Base-by-base conservation (phyloP, 805 yeast genomes). In the Yarrowia sp. region DNA sequence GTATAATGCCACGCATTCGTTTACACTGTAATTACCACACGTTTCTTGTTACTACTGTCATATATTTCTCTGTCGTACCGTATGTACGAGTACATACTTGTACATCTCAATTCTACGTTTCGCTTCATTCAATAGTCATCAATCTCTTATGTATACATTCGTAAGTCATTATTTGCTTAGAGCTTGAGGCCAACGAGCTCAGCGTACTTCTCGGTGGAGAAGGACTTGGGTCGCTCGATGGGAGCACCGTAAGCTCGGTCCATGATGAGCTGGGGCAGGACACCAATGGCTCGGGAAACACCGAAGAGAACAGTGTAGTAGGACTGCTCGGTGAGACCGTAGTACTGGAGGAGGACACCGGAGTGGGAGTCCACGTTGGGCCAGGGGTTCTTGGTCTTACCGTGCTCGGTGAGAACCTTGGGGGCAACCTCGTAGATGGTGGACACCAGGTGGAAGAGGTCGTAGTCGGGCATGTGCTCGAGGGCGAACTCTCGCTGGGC, bases 251-350 rank as follows among this genome's bases (percentile, higher is more conserved):
- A 79, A 72, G 87, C 85, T 71, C 95, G 83, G 81, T 90, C 95
- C 85, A 90, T 86, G 72, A 90, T 86, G 77, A 90, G 82, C 80
- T 90, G 95, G 47, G 91, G 85, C 75, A 90, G 81, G 61, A 90
- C 91, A 72, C 95, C 95, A 70, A 90, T 82, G 47, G 93, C 86
- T 79, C 95, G 86, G 70, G 93, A 86, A 69, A 90, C 93, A 76
- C 93, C 95, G 77, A 90, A 90, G 71, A 89, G 84, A 34, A 89
- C 95, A 40, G 95, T 90, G 82, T 88, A 88, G 83, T 88, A 90
- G 68, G 86, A 79, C 73, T 87, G 82, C 79, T 90, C 91, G 70
- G 83, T 86, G 76, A 90, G 81, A 53, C 95, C 95, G 80, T 89
- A 89, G 82, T 90, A 90, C 76, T 88, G 87, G 81, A 90, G 88